Base-by-base conservation (phyloP, 2,329 filamentous ascomycete genomes). In the Daldinia sp. region DNA sequence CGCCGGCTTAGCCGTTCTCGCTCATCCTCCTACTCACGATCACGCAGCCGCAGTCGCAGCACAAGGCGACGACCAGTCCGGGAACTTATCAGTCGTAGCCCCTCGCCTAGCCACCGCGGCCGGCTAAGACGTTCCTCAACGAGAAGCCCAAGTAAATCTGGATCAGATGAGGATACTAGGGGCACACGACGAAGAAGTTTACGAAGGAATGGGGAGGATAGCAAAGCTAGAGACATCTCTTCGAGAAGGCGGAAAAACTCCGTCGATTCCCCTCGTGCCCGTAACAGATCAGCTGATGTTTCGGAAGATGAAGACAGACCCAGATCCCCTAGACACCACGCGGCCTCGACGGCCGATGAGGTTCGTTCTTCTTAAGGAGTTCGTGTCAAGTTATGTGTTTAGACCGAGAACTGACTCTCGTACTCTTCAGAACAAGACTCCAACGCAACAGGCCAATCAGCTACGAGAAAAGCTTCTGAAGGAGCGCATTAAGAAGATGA, bases 211-310 rank as follows among this genome's bases (percentile, higher is more conserved):
- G 69, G 68, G 64, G 65, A 67, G 53, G 60, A 63, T 48, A 68
- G 67, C 62, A 58, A 66, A 67, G 67, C 70, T 58, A 71, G 67
- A 66, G 64, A 64, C 60, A 57, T 60, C 66, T 75, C 70, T 66
- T 76, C 76, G 66, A 81, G 79, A 68, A 82, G 81, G 74, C 79
- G 79, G 70, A 84, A 80, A 73, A 79, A 78, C 67, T 85, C 84
- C 67, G 83, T 83, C 66, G 79, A 79, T 73, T 83, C 83, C 72
- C 79, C 81, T 75, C 80, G 78, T 74, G 75, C 75, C 73, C 81
- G 78, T 78, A 76, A 80, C 76, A 84, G 78, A 77, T 81, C 80
- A 75, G 83, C 82, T 87, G 85, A 88, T 86, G 77, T 76, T 82
- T 81, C 77, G 73, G 78, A 79, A 76, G 76, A 79, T 77, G 75